phyloP scores from a whole-genome alignment of 202 grass and related monocot species.

The Dendrocalamus latiflorus region DNA sequence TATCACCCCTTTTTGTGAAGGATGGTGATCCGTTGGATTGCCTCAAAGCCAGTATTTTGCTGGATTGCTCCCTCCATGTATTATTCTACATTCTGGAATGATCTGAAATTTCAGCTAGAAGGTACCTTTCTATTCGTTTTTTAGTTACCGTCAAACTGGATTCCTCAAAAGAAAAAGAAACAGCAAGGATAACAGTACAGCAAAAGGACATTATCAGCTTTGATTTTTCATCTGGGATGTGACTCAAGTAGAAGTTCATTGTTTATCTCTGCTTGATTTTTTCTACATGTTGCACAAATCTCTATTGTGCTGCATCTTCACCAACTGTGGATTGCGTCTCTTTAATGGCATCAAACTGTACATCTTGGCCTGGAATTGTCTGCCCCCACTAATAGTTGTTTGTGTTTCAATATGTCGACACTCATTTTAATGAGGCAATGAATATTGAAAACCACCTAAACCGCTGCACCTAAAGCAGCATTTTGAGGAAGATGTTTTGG shows the following conservation, averaged over 20 bases:
- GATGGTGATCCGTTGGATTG: not conserved
- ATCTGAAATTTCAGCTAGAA: not conserved
- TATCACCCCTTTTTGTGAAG: not conserved
- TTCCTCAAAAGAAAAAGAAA: not conserved
- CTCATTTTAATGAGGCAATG: not conserved
- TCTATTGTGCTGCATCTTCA: not conserved
- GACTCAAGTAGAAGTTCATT: not conserved
- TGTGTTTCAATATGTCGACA: not conserved
- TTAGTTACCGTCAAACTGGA: not conserved
- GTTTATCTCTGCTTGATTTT: not conserved
- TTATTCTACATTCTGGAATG: not conserved
- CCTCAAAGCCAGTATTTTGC: slow-evolving; percentile 24
- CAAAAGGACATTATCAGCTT: not conserved
- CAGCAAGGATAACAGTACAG: not conserved
- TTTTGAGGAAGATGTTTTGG: not conserved
- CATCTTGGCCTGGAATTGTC: slow-evolving; percentile 18
- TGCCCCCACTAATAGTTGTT: not conserved
- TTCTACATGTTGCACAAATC: not conserved
- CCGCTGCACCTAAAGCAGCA: not conserved
- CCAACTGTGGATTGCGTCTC: not conserved
- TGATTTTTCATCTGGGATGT: not conserved
- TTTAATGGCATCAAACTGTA: too few relatives aligned
- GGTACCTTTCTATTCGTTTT: not conserved
- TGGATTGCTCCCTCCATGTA: not conserved
- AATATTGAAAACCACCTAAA: not conserved